Base-by-base conservation (phyloP, 2,329 filamentous ascomycete species). In the Colletotrichum theobromicola region DNA sequence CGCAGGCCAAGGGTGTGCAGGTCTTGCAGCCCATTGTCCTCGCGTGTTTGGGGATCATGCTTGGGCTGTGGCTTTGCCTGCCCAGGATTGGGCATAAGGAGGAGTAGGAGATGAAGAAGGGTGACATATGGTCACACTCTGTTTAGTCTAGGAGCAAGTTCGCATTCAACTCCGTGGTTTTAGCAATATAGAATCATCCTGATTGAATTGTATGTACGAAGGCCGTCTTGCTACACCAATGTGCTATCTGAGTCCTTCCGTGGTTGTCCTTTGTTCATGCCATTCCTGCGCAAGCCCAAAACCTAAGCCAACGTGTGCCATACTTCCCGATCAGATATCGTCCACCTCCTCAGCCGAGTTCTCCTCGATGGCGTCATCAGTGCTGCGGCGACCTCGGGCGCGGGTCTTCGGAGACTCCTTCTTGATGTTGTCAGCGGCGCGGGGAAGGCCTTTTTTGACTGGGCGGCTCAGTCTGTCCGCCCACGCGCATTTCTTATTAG, bases 11-110 rank as follows among this genome's bases (percentile, higher is more conserved):
- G 75, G 90, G 90, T 0, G 90, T 92, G 4, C 83, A 87, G 76
- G 88, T 89, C 6, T 79, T 93, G 46, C 90, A 92, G 76, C 90
- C 90, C 0, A 85, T 92, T 30, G 84, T 91, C 10, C 81, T 92
- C n/a, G 87, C 85, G 0, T 77, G 91, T 26, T 77, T 91, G 57
- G 86, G 76, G 3, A 80, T 83, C 4, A 84, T 89, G 73, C 76
- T 88, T 2, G 70, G 82, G 1, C 57, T 90, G 12, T 91, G 89
- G 89, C 75, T 86, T 21, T 80, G 84, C 18, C 76, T 90, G 32
- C 86, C 87, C 0, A 82, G 80, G 16, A 82, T 88, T 28, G 79
- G 78, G 1, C 86, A 84, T 80, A 86, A 85, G 77, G 80, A 78
- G 65, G 84, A 85, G 16, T 86, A 77, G 78, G 42, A 37, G 16